These are phyloP conservation scores for Chaetomiaceae sp. DNA, from an alignment of 2,329 filamentous ascomycete genomes.

Conservation along the genomic window DNA sequence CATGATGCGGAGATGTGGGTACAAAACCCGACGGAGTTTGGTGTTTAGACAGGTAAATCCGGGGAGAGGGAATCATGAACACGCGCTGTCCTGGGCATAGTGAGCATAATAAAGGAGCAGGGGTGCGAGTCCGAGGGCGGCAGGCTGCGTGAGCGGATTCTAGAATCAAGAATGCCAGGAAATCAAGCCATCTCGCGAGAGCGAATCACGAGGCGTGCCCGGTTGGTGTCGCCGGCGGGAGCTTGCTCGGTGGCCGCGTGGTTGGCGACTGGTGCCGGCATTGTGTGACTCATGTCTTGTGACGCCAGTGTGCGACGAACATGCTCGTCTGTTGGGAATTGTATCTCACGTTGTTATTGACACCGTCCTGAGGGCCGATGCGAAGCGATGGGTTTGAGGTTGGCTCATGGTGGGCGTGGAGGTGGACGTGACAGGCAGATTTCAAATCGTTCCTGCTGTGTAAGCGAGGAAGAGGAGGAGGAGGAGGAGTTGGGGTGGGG, in stretches of 20 bases:
- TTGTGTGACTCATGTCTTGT: background rate
- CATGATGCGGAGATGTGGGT: background rate
- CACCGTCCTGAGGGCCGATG: background rate
- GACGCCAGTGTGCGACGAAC: background rate
- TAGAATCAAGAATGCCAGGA: background rate
- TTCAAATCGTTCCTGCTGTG: too few relatives aligned
- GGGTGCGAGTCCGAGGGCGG: background rate
- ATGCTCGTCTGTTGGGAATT: background rate
- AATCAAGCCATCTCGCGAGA: background rate
- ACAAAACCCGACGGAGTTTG: conserved; percentile 2
- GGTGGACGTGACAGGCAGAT: too few relatives aligned
- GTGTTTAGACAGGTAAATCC: background rate
- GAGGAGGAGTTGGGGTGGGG: too few relatives aligned
- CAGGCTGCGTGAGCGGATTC: too few relatives aligned
- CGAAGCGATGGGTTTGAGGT: background rate
- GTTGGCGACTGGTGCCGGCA: background rate
- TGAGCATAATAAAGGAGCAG: background rate
- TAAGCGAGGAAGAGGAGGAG: too few relatives aligned
- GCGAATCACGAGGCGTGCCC: conserved; percentile 5
- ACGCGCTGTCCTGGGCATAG: background rate
- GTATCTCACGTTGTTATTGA: background rate
- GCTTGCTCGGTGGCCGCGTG: background rate
- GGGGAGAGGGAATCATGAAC: background rate
- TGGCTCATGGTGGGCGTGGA: background rate
- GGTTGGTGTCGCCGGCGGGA: background rate